These are phyloP conservation scores for Candida krabiensis DNA, from an alignment of 805 yeast genomes.

Conservation along the genomic window DNA sequence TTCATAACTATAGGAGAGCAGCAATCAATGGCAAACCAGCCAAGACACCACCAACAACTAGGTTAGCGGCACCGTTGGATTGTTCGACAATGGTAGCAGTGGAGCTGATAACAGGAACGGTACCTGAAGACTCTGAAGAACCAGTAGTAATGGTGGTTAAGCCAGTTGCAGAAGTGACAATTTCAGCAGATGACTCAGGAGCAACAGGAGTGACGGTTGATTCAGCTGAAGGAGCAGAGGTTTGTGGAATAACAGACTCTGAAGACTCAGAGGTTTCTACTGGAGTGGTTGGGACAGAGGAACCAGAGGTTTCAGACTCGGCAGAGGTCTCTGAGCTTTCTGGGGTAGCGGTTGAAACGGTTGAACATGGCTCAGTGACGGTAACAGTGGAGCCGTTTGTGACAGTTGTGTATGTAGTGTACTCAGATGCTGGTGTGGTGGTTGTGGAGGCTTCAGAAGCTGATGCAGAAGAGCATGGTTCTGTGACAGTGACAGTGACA, in stretches of 20 bases:
- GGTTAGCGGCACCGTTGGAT: neutral
- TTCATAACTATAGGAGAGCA: conserved; percentile 8
- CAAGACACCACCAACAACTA: neutral
- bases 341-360: neutral
- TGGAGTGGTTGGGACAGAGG: neutral
- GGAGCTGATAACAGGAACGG: too few relatives aligned
- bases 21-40: conserved; percentile 6
- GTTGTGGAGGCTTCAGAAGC: neutral
- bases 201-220: too few relatives aligned
- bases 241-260: too few relatives aligned
- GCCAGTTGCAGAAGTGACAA: too few relatives aligned
- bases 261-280: too few relatives aligned
- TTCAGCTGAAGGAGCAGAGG: too few relatives aligned
- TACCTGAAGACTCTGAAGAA: too few relatives aligned
- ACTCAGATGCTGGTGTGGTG: conserved; percentile 1
- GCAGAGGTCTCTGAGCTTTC: conserved; percentile 1
- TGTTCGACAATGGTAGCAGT: neutral
- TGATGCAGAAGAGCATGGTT: conserved; percentile 12
- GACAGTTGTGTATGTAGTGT: conserved; percentile 8
- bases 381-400: conserved; percentile 8
- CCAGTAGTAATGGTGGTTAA: too few relatives aligned
- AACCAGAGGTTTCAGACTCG: neutral
- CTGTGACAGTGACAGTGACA: conserved; percentile 22
- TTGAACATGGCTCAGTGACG: conserved; percentile 1
- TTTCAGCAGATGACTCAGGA: too few relatives aligned